Evolutionary conservation across 2,329 filamentous ascomycete species (phyloP), one percentile per base, ranked within the genome.

Genomic region (Tolypocladium endophyticum): DNA sequence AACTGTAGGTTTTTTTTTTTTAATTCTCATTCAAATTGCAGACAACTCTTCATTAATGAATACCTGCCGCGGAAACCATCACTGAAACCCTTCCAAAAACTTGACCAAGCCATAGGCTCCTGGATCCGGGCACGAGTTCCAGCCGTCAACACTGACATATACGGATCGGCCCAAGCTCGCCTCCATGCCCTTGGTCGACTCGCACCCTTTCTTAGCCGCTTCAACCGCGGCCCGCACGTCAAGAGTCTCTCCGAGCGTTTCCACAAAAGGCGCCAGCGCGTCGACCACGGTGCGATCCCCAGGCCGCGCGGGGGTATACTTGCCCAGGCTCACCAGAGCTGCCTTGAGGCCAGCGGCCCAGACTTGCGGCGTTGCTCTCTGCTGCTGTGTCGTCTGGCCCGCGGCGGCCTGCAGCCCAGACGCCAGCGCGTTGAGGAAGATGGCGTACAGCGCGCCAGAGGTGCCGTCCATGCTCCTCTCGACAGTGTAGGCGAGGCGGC

Each of bases 201-300:
- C 84, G 28, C 86, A 82, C 1, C 86, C 88, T 60, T 82, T 75
- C 61, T 79, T 78, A 5, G 87, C 85, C 8, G 86, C 87, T 62
- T 80, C 76, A 4, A 50, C 45, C 12, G 45, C 45, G 35, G 55
- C 56, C 16, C 23, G 41, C 4, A 66, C 28, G 68, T 86, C 81
- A 8, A 77, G 77, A 1, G 79, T 81, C 60, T 77, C 74, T 5
- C 72, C 73, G 73, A 50, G 45, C 0, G 78, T 81, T 39, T 83
- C 76, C 39, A 88, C 81, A 69, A 90, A 92, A 2, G 83, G 45
- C 45, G 9, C 78, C 55, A 92, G 74, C 1, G 87, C 87, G 73
- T 92, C 88, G 56, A 92, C 81, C 39, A 92, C 72, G 1, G 88
- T 92, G 28, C 88, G 77, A 66, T 92, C 88, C 6, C 7, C 88